Evolutionary conservation across 768 basidiomycete species (phyloP).

Genomic region (Jaapia argillacea): DNA sequence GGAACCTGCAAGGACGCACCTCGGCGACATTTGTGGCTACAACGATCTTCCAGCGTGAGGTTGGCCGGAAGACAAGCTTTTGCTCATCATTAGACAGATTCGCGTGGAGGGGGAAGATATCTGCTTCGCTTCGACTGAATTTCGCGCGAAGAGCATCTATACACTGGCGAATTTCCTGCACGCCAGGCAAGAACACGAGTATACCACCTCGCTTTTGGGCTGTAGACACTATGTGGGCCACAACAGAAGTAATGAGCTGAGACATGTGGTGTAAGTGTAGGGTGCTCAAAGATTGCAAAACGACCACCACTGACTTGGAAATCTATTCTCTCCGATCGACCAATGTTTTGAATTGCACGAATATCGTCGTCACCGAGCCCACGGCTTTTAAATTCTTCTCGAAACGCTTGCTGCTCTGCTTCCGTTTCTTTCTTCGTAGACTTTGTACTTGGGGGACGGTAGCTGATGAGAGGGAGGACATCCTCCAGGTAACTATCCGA

Average conservation of each 20-base stretch:
- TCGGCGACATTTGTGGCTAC: constrained; percentile 90
- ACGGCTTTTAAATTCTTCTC: constrained; percentile 35
- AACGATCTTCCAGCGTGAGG: constrained; percentile 70
- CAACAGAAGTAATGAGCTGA: constrained; percentile 58
- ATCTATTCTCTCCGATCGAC: constrained; percentile 57
- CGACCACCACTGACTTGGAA: constrained; percentile 42
- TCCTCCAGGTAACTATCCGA: constrained; percentile 71
- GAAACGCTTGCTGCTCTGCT: constrained; percentile 32
- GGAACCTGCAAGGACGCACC: constrained; percentile 27
- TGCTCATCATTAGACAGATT: constrained; percentile 85
- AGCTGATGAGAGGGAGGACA: constrained; percentile 46
- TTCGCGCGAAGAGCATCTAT: constrained; percentile 43
- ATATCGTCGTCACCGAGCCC: constrained; percentile 45
- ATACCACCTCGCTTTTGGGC: constrained; percentile 50
- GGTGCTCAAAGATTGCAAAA: not conserved
- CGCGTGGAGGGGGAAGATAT: constrained; percentile 77
- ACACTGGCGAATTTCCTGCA: constrained; percentile 77
- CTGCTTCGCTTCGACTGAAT: constrained; percentile 25
- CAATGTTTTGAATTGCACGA: constrained; percentile 49
- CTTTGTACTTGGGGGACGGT: constrained; percentile 36
- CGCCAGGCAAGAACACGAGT: constrained; percentile 85
- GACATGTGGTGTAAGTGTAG: not conserved
- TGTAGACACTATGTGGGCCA: constrained; percentile 49
- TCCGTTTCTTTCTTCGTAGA: constrained; percentile 15
- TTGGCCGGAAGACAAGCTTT: constrained; percentile 57